These are phyloP conservation scores for Spathaspora girioi DNA, from an alignment of 805 yeast genomes.

Conservation along the genomic window DNA sequence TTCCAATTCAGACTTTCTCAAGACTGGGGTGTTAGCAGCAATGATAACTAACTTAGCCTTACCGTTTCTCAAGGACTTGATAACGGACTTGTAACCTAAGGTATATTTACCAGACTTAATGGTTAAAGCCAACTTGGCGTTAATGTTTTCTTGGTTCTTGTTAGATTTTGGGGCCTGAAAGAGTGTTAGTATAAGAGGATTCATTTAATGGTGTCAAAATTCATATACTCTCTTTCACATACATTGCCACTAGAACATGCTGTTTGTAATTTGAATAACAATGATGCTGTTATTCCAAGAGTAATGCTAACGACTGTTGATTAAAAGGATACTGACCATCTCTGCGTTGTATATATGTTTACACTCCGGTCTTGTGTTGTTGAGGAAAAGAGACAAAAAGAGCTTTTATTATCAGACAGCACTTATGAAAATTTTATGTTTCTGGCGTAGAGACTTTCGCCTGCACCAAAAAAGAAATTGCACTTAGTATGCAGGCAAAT, in stretches of 20 bases:
- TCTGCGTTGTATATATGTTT: conserved; percentile 66
- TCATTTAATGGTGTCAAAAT: not conserved
- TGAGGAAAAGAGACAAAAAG: not conserved
- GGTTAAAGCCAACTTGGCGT: conserved; percentile 96
- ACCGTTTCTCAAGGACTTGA: conserved; percentile 97
- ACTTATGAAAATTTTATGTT: conserved; percentile 1
- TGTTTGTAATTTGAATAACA: not conserved
- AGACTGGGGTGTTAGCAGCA: conserved; percentile 99
- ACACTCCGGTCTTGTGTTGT: conserved; percentile 89
- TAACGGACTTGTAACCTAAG: conserved; percentile 98
- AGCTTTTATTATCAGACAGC: not conserved
- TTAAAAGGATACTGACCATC: conserved; percentile 80
- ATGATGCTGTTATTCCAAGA: not conserved
- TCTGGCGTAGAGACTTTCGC: not conserved
- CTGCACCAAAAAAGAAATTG: not conserved
- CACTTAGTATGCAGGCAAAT: not conserved
- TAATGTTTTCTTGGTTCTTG: conserved; percentile 90
- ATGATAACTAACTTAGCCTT: conserved; percentile 97
- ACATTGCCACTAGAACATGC: not conserved
- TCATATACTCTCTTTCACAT: not conserved
- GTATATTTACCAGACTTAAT: conserved; percentile 99
- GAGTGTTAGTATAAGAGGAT: conserved; percentile 25
- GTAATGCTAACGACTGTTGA: not conserved
- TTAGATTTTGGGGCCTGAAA: conserved; percentile 81
- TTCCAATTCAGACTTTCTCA: conserved; percentile 99